Percentiles rank a stretch among this genome's conserved stretches.
These are phyloP conservation scores for Mucor sp. DNA, from an alignment of 371 early-diverging fungal genomes.

Conservation along the genomic window DNA sequence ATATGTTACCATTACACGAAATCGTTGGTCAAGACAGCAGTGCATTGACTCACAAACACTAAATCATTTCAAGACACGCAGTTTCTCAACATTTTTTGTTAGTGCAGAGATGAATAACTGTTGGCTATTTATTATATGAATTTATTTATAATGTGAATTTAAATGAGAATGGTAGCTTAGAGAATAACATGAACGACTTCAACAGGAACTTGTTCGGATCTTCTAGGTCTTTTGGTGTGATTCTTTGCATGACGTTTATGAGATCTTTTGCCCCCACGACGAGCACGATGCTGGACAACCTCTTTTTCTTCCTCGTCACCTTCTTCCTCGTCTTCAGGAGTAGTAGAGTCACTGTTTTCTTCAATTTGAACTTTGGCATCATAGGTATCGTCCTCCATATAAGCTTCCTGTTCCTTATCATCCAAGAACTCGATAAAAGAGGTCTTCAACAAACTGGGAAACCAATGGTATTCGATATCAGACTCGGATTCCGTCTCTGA, in stretches of 20 bases:
- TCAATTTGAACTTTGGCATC: conserved; percentile 4
- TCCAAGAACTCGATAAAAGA: conserved; percentile 26
- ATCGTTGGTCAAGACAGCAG: too few relatives aligned
- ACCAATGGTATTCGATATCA: conserved; percentile 30
- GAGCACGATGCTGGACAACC: not conserved
- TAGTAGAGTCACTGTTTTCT: not conserved
- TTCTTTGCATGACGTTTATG: not conserved
- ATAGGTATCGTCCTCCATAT: not conserved
- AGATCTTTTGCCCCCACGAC: conserved; percentile 1
- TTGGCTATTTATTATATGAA: too few relatives aligned
- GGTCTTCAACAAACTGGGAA: conserved; percentile 19
- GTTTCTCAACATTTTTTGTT: too few relatives aligned
- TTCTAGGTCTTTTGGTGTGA: conserved; percentile 2
- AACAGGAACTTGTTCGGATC: conserved; percentile 21
- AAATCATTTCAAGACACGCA: too few relatives aligned
- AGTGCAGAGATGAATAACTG: too few relatives aligned
- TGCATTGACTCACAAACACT: too few relatives aligned
- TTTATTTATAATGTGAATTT: too few relatives aligned
- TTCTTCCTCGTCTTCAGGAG: conserved; percentile 1
- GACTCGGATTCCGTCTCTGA: conserved; percentile 12
- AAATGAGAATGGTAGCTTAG: not conserved
- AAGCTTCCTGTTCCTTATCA: conserved; percentile 12
- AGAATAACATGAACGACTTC: conserved; percentile 17
- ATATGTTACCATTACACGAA: too few relatives aligned
- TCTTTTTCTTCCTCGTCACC: not conserved